Evolutionary conservation across 2,329 filamentous ascomycete species (phyloP).

Genomic region (Pleurostoma richardsiae): DNA sequence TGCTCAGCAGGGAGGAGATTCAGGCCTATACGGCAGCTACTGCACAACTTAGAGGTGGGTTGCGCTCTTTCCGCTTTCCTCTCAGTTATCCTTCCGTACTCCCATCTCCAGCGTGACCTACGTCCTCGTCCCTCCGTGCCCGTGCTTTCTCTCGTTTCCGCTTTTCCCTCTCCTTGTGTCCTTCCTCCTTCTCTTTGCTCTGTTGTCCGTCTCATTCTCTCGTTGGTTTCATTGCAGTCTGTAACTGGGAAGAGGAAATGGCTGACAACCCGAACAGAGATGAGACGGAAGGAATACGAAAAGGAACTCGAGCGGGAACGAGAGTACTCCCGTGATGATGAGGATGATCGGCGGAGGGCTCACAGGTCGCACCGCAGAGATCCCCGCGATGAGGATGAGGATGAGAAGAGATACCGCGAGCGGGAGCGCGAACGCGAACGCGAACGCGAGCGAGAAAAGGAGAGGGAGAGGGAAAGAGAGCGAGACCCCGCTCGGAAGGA

Average conservation of each 20-base stretch:
- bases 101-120: constrained; percentile 1
- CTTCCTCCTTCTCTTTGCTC: constrained; percentile 5
- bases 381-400: constrained; percentile 23
- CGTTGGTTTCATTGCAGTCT: constrained; percentile 6
- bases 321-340: constrained; percentile 12
- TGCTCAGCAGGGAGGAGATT: constrained; percentile 84
- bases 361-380: constrained; percentile 19
- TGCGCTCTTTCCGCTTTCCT: constrained; percentile 8
- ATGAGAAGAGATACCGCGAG: constrained; percentile 25
- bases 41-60: constrained; percentile 71
- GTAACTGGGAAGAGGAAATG: constrained; percentile 7
- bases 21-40: constrained; percentile 81
- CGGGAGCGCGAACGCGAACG: constrained; percentile 19
- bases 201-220: constrained; percentile 3
- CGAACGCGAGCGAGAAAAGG: constrained; percentile 18
- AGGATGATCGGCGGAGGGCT: constrained; percentile 21
- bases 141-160: constrained; percentile 6
- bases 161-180: constrained; percentile 4
- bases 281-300: constrained; percentile 35
- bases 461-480: constrained; percentile 26
- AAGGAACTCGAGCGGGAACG: constrained; percentile 16
- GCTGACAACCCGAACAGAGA: constrained; percentile 23
- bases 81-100: constrained; percentile 1
- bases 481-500: constrained; percentile 18
- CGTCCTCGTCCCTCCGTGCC: constrained; percentile 5